Base-by-base conservation (phyloP, 1,284 basidiomycete species). In the Apiotrichum sp. region DNA sequence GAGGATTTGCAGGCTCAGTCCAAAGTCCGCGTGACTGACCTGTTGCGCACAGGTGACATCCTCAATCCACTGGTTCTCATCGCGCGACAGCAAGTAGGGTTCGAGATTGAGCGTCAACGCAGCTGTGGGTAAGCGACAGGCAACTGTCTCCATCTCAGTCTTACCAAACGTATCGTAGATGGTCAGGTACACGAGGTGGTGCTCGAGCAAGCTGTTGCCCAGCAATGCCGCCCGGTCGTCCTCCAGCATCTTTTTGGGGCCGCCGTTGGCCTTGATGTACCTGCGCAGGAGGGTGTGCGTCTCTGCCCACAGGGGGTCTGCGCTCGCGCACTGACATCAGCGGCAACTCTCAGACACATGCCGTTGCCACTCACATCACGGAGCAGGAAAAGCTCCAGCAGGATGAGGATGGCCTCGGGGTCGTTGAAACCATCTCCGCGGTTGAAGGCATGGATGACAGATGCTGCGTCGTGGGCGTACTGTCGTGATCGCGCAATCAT, bases 21-120 rank as follows among this genome's bases (percentile, higher is more conserved):
- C 58, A 40, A 47, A 59, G 51, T 59, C 58, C 29, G 51, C 47
- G 14, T 59, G 58, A 3, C 53, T n/a, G 14, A 59, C 58, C 14
- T 56, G 54, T 52, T 59, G 58, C 7, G 58, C 58, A 16, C 44
- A 53, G 5, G 54, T 22, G 3, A 59, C 54, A 6, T 56, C 52
- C 22, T 59, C 54, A 3, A 59, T 56, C 58, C 58, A 59, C 8
- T 39, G 43, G 16, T 16, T 35, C 6, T 53, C 34, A 10, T 47
- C 44, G 1, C 34, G 47, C 1, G 42, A 32, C 4, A 59, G 32
- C 22, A 59, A 34, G 40, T 47, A 53, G 5, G 58, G 58, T 33
- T 41, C 48, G 6, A 53, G 34, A 8, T 53, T 53, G 7, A 56
- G 35, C 3, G 39, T 50, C 13, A 56, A 44, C 0, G 58, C 51